Conservation (phyloP, 805 yeast genomes). For the Myxozyma melibiosi region DNA sequence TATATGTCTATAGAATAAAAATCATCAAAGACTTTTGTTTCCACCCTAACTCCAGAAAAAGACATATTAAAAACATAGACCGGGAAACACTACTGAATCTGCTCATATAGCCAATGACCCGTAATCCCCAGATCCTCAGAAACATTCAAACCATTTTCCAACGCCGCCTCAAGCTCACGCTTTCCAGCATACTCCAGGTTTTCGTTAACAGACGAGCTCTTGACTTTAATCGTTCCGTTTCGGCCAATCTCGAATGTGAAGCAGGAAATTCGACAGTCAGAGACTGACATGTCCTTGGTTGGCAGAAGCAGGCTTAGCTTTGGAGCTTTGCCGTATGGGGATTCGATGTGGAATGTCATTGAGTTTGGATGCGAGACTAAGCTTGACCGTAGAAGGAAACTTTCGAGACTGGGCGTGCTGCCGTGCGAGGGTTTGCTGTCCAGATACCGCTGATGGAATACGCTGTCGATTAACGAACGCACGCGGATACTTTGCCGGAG, state of each 20-base stretch:
- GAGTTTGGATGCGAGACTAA: background rate
- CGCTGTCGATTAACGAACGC: constrained; percentile 19
- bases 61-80: background rate
- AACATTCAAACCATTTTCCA: constrained; percentile 10
- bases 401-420: background rate
- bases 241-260: constrained; percentile 14
- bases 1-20: background rate
- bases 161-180: background rate
- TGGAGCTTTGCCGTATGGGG: constrained; percentile 22
- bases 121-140: constrained; percentile 27
- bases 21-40: background rate
- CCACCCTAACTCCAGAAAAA: background rate
- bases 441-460: constrained; percentile 1
- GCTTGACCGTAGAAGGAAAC: background rate
- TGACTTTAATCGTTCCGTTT: constrained; percentile 7
- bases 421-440: background rate
- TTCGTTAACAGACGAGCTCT: constrained; percentile 13
- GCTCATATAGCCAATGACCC: constrained; percentile 22
- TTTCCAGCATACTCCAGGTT: background rate
- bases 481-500: constrained; percentile 24
- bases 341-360: constrained; percentile 11
- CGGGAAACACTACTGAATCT: constrained; percentile 1
- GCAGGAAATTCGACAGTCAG: constrained; percentile 2
- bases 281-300: constrained; percentile 1
- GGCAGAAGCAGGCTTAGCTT: constrained; percentile 18